These are phyloP conservation scores for Aegilops umbellulata DNA, from an alignment of 176 grass and related monocot species.

Conservation along the genomic window DNA sequence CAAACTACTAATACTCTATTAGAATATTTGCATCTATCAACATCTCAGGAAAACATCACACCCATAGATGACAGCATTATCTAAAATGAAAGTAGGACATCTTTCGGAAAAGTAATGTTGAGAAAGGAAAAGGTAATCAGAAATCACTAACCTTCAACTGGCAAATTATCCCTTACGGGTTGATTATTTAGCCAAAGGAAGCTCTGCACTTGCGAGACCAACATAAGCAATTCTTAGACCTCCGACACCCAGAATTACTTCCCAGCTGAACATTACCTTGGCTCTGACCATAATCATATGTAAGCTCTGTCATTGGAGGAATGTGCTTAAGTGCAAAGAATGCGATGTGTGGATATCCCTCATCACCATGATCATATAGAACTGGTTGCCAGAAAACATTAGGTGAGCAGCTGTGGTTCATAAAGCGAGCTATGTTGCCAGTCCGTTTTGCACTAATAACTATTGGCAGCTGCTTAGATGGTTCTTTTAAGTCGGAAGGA, in stretches of 20 bases:
- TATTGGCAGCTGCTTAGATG: conserved; percentile 49
- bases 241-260: conserved; percentile 13
- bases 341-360: conserved; percentile 65
- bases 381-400: conserved; percentile 86
- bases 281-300: conserved; percentile 81
- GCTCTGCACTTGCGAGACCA: conserved; percentile 69
- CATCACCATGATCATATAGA: conserved; percentile 61
- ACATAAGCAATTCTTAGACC: conserved; percentile 56
- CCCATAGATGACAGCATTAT: neutral
- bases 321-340: conserved; percentile 88
- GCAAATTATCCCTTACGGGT: neutral
- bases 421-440: conserved; percentile 76
- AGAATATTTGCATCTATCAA: neutral
- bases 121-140: neutral
- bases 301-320: conserved; percentile 86
- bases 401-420: conserved; percentile 82
- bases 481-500: conserved; percentile 44
- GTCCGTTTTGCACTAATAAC: conserved; percentile 62
- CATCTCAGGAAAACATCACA: conserved; percentile 15
- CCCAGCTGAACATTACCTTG: conserved; percentile 36
- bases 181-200: conserved; percentile 50
- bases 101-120: neutral
- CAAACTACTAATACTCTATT: neutral
- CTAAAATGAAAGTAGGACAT: neutral
- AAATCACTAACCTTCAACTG: conserved; percentile 30